These are phyloP conservation scores for Tuber umbilicatum DNA, from an alignment of 495 filamentous ascomycete genomes.

Conservation along the genomic window DNA sequence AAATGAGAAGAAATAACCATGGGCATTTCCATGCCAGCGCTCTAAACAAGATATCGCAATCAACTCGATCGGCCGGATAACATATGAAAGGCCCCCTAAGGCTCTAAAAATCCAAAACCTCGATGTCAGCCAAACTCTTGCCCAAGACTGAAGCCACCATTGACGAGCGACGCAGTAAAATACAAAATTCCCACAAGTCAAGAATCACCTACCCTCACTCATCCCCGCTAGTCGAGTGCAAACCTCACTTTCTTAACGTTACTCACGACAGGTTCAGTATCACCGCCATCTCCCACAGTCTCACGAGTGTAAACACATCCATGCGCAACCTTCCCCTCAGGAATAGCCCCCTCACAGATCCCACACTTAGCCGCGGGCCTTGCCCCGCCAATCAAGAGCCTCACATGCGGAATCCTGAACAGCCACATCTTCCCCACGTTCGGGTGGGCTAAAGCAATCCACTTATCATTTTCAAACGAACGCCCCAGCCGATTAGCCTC, in stretches of 20 bases:
- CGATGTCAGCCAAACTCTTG: not conserved
- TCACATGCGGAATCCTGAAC: slow-evolving; percentile 4
- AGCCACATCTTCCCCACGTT: not conserved
- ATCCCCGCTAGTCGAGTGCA: not conserved
- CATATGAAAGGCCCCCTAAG: not conserved
- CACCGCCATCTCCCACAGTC: not conserved
- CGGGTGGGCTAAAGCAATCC: not conserved
- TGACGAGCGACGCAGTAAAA: not conserved
- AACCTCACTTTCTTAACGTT: not conserved
- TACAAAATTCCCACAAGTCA: not conserved
- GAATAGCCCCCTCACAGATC: not conserved
- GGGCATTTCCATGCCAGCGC: not conserved
- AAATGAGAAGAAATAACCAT: not conserved
- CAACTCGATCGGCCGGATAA: not conserved
- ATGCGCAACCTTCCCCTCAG: not conserved
- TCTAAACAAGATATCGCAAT: not conserved
- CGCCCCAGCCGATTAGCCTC: not conserved
- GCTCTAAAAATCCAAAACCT: not conserved
- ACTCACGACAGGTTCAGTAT: not conserved
- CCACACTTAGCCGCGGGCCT: not conserved
- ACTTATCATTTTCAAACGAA: not conserved
- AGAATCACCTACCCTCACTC: not conserved
- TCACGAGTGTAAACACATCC: not conserved
- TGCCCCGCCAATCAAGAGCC: not conserved
- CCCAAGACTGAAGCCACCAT: not conserved